Percentiles rank a stretch among this genome's conserved stretches.
Evolutionary conservation across 2,329 filamentous ascomycete species (phyloP).

Genomic region (Fusarium sp.): DNA sequence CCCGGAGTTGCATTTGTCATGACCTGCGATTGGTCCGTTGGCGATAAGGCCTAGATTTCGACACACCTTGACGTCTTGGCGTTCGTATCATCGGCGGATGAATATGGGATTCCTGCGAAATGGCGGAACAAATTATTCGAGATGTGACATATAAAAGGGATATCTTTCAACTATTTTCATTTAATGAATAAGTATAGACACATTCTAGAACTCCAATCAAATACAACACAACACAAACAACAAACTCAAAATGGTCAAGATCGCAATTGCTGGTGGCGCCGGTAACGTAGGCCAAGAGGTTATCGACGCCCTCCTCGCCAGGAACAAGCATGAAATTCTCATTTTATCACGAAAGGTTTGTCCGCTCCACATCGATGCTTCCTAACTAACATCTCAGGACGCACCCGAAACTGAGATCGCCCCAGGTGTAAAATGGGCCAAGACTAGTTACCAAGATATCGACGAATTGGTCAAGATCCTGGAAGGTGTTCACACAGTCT

Average conservation of each 20-base stretch:
- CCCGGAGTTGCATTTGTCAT: slow-evolving; percentile 37
- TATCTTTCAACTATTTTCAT: no score
- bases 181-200: neutral
- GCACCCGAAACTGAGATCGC: slow-evolving; percentile 10
- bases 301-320: slow-evolving; percentile 62
- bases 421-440: slow-evolving; percentile 23
- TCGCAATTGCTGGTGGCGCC: slow-evolving; percentile 44
- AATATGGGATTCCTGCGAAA: neutral
- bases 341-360: slow-evolving; percentile 63
- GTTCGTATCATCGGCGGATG: slow-evolving; percentile 1
- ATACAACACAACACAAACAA: accelerated
- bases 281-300: slow-evolving; percentile 64
- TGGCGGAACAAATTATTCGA: slow-evolving; percentile 1
- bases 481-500: slow-evolving; percentile 63
- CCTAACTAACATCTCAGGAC: slow-evolving; percentile 18
- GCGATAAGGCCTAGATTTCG: neutral
- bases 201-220: no score
- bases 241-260: slow-evolving; percentile 41
- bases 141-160: neutral
- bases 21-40: accelerated
- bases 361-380: neutral
- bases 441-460: slow-evolving; percentile 53
- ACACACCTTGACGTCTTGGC: neutral
- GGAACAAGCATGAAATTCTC: slow-evolving; percentile 65
- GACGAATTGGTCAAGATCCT: slow-evolving; percentile 55